Percentiles rank a stretch among this genome's conserved stretches.
Conservation (phyloP, 805 yeast genomes). For the Schizosaccharomyces japonicus region DNA sequence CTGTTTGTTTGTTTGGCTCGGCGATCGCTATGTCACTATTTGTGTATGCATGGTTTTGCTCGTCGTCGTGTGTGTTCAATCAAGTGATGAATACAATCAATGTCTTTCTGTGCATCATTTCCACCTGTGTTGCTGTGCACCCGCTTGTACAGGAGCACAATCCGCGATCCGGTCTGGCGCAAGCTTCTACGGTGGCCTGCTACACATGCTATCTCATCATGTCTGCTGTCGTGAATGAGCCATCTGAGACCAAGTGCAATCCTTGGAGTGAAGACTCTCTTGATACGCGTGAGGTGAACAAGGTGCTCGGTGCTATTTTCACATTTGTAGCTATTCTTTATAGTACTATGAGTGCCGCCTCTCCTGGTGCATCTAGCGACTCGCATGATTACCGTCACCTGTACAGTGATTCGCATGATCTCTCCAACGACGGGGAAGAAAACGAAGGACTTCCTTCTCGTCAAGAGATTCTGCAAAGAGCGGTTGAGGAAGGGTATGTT, state of each 20-base stretch:
- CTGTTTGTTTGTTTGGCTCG: conserved; percentile 58
- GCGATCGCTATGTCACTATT: conserved; percentile 47
- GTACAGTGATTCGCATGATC: conserved; percentile 8
- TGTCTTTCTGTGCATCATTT: conserved; percentile 35
- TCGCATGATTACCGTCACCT: conserved; percentile 10
- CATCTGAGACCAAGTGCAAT: conserved; percentile 79
- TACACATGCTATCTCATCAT: conserved; percentile 79
- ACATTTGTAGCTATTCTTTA: conserved; percentile 90
- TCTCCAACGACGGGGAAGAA: conserved; percentile 26
- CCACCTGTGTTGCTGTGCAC: conserved; percentile 49
- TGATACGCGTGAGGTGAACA: conserved; percentile 23
- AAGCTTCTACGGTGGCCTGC: conserved; percentile 80
- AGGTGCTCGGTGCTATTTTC: conserved; percentile 55
- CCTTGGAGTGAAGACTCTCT: conserved; percentile 86
- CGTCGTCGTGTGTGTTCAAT: conserved; percentile 65
- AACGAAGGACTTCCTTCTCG: conserved; percentile 47
- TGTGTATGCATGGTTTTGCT: conserved; percentile 68
- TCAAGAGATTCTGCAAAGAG: conserved; percentile 68
- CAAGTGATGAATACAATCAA: conserved; percentile 67
- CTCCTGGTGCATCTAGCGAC: conserved; percentile 18
- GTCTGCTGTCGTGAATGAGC: conserved; percentile 88
- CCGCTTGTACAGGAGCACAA: conserved; percentile 75
- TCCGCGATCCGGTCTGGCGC: conserved; percentile 90
- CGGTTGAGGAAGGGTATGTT: conserved; percentile 88
- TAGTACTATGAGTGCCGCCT: conserved; percentile 92